A percentile compares a stretch with the other conserved stretches of the same genome.
These are phyloP conservation scores for Loxodes magnus DNA, from an alignment of 73 alveolate species.

Conservation along the genomic window DNA sequence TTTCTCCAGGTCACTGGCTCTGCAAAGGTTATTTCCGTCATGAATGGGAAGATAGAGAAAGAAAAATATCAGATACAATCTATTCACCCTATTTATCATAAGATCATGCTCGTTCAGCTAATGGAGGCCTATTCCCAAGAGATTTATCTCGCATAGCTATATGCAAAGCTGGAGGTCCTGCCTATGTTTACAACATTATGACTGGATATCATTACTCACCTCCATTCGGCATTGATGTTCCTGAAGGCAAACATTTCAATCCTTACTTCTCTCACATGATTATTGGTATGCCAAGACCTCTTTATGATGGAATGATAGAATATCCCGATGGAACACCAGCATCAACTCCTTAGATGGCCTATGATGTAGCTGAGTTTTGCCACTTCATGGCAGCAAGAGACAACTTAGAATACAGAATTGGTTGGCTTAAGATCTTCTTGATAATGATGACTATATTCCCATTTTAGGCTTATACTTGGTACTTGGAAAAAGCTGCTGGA, in stretches of 20 bases:
- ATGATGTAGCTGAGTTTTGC: conserved; percentile 82
- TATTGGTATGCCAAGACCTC: conserved; percentile 85
- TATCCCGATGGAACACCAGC: conserved; percentile 88
- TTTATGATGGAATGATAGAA: conserved; percentile 85
- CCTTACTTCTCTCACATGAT: conserved; percentile 95
- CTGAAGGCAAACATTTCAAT: conserved; percentile 81
- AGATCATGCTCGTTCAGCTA: conserved; percentile 87
- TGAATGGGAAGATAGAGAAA: conserved; percentile 89
- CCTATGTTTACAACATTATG: conserved; percentile 72
- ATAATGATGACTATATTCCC: conserved; percentile 4
- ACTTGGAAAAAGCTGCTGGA: conserved; percentile 6
- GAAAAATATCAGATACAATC: conserved; percentile 78
- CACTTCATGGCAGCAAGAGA: conserved; percentile 56
- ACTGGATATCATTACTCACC: conserved; percentile 88
- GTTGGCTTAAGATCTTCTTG: conserved; percentile 12
- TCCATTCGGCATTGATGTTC: conserved; percentile 83
- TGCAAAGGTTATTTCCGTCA: conserved; percentile 76
- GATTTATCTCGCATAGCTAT: conserved; percentile 72
- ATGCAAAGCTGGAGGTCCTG: conserved; percentile 72
- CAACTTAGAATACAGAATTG: conserved; percentile 8
- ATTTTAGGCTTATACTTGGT: background rate
- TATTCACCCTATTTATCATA: conserved; percentile 86
- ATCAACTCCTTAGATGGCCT: conserved; percentile 91
- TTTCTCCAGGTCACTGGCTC: conserved; percentile 83
- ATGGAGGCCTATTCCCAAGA: conserved; percentile 87